Conservation (phyloP, 2,329 filamentous ascomycete genomes). For the Boeremia lycopersici region DNA sequence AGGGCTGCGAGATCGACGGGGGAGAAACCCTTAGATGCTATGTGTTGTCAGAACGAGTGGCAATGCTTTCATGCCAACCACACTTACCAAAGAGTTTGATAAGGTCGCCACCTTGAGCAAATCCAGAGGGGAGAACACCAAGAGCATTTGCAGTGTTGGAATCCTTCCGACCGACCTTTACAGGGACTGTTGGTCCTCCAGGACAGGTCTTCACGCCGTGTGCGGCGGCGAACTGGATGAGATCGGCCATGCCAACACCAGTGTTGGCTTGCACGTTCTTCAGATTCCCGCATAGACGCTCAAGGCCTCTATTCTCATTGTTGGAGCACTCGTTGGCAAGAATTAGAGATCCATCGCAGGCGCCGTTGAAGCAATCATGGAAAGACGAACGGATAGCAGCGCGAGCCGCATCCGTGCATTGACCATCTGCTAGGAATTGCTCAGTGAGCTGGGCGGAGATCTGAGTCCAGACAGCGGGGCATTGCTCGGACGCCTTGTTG, state of each 20-base stretch:
- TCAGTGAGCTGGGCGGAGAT: constrained; percentile 41
- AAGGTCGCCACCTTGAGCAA: constrained; percentile 23
- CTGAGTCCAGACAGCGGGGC: constrained; percentile 41
- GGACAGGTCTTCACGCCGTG: constrained; percentile 47
- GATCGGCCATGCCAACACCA: constrained; percentile 41
- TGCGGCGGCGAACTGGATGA: constrained; percentile 48
- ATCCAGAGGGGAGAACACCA: constrained; percentile 32
- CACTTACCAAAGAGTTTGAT: constrained; percentile 39
- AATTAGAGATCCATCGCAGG: constrained; percentile 46
- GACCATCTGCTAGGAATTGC: constrained; percentile 41
- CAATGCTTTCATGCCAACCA: too few species aligned
- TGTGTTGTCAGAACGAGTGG: neutral
- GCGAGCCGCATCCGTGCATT: constrained; percentile 46
- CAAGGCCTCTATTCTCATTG: constrained; percentile 52
- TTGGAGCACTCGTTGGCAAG: constrained; percentile 45
- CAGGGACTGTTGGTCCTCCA: constrained; percentile 40
- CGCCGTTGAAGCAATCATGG: constrained; percentile 47
- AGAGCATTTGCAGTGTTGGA: constrained; percentile 28
- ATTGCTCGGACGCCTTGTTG: constrained; percentile 17
- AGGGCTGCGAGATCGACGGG: constrained; percentile 47
- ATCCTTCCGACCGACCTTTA: constrained; percentile 44
- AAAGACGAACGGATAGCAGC: constrained; percentile 44
- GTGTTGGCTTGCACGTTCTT: constrained; percentile 50
- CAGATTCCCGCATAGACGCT: constrained; percentile 50
- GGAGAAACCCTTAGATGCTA: constrained; percentile 44